These are phyloP conservation scores for Fusarium sp. DNA, from an alignment of 2,329 filamentous ascomycete genomes.

Conservation along the genomic window DNA sequence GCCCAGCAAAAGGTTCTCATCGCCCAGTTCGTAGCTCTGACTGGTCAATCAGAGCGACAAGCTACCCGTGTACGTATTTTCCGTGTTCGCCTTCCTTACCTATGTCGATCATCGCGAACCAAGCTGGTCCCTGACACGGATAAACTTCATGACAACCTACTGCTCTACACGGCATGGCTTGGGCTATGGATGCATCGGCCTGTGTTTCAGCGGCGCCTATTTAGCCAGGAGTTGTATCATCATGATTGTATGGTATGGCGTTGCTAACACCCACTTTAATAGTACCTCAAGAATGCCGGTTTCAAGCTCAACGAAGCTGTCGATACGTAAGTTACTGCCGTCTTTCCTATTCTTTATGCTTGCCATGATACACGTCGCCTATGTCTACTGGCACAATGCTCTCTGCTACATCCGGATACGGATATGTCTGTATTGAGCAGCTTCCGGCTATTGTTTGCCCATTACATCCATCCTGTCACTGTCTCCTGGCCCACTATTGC, in stretches of 20 bases:
- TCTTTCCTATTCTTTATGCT: constrained; percentile 20
- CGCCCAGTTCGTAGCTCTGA: constrained; percentile 56
- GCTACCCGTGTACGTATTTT: constrained; percentile 56
- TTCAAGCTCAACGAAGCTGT: constrained; percentile 65
- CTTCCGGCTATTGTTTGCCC: constrained; percentile 14
- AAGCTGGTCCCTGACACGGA: background rate
- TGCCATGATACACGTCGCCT: constrained; percentile 8
- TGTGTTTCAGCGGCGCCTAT: constrained; percentile 34
- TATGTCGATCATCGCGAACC: background rate
- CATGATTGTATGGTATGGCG: constrained; percentile 13
- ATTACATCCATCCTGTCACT: constrained; percentile 20
- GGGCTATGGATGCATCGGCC: constrained; percentile 11
- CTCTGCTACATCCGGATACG: constrained; percentile 11
- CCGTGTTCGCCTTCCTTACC: background rate
- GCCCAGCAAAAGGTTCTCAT: constrained; percentile 55
- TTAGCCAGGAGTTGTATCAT: constrained; percentile 26
- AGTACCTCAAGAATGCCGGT: constrained; percentile 61
- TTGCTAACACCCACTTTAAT: constrained; percentile 40
- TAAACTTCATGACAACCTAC: constrained; percentile 17
- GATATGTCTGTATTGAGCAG: constrained; percentile 21
- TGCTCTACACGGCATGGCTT: constrained; percentile 14
- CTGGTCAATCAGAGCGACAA: constrained; percentile 56
- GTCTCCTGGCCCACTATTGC: constrained; percentile 46
- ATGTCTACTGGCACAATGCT: background rate
- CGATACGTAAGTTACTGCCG: constrained; percentile 63